Evolutionary conservation across 75 land plant species (phyloP).

Genomic region (Pinus albicaulis): DNA sequence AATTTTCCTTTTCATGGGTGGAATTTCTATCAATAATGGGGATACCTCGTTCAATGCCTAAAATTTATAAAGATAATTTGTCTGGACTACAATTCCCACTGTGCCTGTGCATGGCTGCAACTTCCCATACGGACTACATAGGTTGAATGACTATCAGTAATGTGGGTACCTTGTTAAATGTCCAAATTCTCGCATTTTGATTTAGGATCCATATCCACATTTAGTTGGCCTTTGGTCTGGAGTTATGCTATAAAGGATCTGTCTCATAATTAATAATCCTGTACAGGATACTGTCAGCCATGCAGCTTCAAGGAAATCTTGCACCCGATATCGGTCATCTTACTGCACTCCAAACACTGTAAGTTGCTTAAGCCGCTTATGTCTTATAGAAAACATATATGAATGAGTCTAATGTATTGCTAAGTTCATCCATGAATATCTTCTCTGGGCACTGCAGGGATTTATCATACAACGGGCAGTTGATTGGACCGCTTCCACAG

Average conservation of each 20-base stretch:
- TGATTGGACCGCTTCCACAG: background rate
- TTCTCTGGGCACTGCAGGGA: background rate
- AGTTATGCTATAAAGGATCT: background rate
- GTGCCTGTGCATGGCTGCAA: background rate
- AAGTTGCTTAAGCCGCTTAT: background rate
- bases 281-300: slow-evolving; percentile 3
- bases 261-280: background rate
- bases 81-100: no score
- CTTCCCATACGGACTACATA: background rate
- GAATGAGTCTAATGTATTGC: background rate
- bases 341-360: background rate
- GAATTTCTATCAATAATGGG: no score
- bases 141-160: no score
- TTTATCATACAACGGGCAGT: slow-evolving; percentile 4
- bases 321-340: slow-evolving; percentile 4
- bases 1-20: background rate
- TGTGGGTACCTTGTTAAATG: no score
- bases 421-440: background rate
- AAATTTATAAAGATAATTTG: no score
- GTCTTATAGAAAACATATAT: background rate
- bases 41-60: no score
- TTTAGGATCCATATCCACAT: no score
- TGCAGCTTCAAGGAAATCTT: background rate
- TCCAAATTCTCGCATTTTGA: no score
- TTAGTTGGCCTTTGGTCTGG: background rate